Conservation (phyloP, 495 filamentous ascomycete genomes). For the Talaromyces wortmannii region DNA sequence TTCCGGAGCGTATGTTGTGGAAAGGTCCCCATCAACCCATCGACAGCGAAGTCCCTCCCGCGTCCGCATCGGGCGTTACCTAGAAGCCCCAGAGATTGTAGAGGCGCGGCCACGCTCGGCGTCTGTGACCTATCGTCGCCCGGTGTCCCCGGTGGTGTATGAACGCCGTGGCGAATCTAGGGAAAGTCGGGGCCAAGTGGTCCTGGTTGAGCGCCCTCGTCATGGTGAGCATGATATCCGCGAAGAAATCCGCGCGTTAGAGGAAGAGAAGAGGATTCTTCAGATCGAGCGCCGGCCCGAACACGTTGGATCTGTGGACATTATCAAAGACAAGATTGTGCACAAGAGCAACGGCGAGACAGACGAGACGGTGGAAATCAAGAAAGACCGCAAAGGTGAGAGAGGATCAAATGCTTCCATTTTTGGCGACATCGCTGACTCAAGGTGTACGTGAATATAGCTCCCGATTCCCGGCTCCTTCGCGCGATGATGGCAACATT, state of each 20-base stretch:
- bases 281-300: slow-evolving; percentile 32
- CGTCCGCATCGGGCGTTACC: background rate
- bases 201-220: slow-evolving; percentile 45
- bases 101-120: slow-evolving; percentile 26
- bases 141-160: slow-evolving; percentile 20
- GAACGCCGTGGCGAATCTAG: slow-evolving; percentile 38
- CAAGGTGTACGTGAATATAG: slow-evolving; percentile 17
- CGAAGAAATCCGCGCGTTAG: slow-evolving; percentile 50
- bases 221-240: slow-evolving; percentile 47
- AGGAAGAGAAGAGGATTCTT: slow-evolving; percentile 39
- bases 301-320: slow-evolving; percentile 21
- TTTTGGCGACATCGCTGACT: slow-evolving; percentile 13
- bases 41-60: slow-evolving; percentile 3
- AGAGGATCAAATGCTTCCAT: slow-evolving; percentile 38
- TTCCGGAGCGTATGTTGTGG: background rate
- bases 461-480: slow-evolving; percentile 54
- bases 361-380: slow-evolving; percentile 55
- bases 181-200: slow-evolving; percentile 45
- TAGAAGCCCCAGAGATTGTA: slow-evolving; percentile 1
- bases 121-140: slow-evolving; percentile 28
- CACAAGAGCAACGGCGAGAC: slow-evolving; percentile 38
- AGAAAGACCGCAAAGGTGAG: slow-evolving; percentile 85
- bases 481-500: slow-evolving; percentile 74
- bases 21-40: slow-evolving; percentile 2
- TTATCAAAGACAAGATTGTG: slow-evolving; percentile 34